phyloP scores from a whole-genome alignment of 306 rosid species.

The Medicago truncatula region DNA sequence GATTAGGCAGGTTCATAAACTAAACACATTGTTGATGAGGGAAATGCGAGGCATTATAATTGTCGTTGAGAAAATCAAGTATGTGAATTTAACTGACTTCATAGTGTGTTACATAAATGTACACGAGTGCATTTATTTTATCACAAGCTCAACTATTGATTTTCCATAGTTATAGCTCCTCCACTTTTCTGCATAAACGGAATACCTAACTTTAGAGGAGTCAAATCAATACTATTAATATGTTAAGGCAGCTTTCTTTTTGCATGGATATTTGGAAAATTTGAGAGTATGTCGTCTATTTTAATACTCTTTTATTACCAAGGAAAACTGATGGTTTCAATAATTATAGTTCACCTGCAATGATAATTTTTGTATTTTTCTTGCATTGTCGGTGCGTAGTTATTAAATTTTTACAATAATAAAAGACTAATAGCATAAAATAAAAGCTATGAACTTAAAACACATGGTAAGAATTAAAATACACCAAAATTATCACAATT shows the following conservation, averaged over 20 bases:
- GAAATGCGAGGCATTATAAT: constrained; percentile 21
- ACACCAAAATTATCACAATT: too few species aligned
- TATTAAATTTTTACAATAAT: not conserved
- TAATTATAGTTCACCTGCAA: constrained; percentile 6
- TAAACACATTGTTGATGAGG: not conserved
- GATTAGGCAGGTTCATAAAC: constrained; percentile 6
- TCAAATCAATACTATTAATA: not conserved
- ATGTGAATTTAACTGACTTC: not conserved
- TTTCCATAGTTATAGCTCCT: not conserved
- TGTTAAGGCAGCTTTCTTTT: constrained; percentile 11
- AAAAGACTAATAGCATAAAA: not conserved
- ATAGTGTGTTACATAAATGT: not conserved
- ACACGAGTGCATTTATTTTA: constrained; percentile 6
- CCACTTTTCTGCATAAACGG: not conserved
- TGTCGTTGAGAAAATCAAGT: constrained; percentile 7
- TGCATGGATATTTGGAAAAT: constrained; percentile 9
- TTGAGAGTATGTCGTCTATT: constrained; percentile 21
- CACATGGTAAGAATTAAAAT: too few species aligned
- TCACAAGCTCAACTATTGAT: not conserved
- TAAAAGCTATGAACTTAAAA: not conserved
- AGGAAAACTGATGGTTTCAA: constrained; percentile 16
- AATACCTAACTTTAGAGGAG: not conserved
- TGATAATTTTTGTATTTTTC: constrained; percentile 12
- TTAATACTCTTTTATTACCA: constrained; percentile 4
- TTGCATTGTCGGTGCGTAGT: not conserved